Conservation (phyloP, 2,329 filamentous ascomycete genomes). For the Alternaria arbusti region DNA sequence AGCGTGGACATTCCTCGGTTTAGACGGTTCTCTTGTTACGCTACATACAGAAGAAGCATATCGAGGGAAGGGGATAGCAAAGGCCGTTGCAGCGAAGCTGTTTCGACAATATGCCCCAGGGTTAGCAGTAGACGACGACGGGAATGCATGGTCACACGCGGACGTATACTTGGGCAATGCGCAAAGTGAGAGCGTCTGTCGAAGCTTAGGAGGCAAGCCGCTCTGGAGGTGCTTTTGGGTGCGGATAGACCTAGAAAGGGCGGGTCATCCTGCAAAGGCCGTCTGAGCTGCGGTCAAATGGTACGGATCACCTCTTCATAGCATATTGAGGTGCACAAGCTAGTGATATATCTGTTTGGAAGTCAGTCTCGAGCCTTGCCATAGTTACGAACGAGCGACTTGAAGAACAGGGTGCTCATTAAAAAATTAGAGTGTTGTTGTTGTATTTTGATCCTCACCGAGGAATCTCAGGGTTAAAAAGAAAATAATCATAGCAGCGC, state of each 20-base stretch:
- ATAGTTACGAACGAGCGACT: neutral
- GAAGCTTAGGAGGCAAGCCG: slow-evolving; percentile 63
- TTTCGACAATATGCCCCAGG: slow-evolving; percentile 54
- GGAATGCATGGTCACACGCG: slow-evolving; percentile 64
- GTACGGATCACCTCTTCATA: slow-evolving; percentile 3
- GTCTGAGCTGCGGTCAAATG: neutral
- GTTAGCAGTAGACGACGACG: slow-evolving; percentile 38
- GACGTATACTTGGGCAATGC: slow-evolving; percentile 69
- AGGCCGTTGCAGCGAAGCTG: slow-evolving; percentile 64
- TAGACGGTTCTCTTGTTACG: slow-evolving; percentile 67
- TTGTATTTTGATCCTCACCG: slow-evolving; percentile 67
- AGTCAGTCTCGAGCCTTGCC: slow-evolving; percentile 24
- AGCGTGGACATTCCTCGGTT: slow-evolving; percentile 69
- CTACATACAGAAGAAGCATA: slow-evolving; percentile 67
- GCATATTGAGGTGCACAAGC: neutral
- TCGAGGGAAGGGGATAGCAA: slow-evolving; percentile 68
- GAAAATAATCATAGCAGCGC: slow-evolving; percentile 62
- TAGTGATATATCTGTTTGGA: slow-evolving; percentile 20
- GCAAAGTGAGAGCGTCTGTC: slow-evolving; percentile 68
- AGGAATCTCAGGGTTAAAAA: slow-evolving; percentile 70
- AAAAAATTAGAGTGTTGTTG: slow-evolving; percentile 76
- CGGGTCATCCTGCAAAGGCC: slow-evolving; percentile 21
- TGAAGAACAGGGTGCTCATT: slow-evolving; percentile 54
- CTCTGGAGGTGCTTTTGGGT: slow-evolving; percentile 67
- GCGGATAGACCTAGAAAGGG: slow-evolving; percentile 49